Evolutionary conservation across 768 basidiomycete genomes (phyloP), one percentile per base, ranked within the genome.

Genomic region (Leucosporidium yakuticum): DNA sequence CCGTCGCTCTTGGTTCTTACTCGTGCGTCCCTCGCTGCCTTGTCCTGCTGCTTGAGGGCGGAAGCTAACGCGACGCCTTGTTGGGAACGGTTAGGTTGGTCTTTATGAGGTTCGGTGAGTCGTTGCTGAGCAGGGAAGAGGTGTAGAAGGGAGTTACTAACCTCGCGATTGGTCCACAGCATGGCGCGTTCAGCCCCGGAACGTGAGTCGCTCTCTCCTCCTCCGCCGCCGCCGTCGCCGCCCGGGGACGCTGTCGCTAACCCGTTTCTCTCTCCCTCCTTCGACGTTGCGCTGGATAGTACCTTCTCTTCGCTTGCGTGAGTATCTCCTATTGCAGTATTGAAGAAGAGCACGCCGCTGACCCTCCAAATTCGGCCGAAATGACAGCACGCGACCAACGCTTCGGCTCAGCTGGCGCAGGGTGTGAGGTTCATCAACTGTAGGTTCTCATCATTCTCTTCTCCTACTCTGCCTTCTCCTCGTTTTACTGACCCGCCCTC

Each of bases 121-220:
- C 50, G 50, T 29, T 14, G 59, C 19, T 74, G 66, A 73, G 49
- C 14, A 76, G 12, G 19, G 32, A 32, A 19, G 31, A 9, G 32
- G 11, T 51, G 50, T 19, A 25, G n/a, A 25, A 50, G 21, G 32
- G 4, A 47, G 62, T 67, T 48, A 4, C 36, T 49, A 47, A 56
- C 39, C 25, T 32, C 20, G 9, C 4, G 20, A 19, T 36, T 2
- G 23, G 19, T 8, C 57, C 20, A 19, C 72, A 93, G 94, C 94
- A 64, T 97, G 94, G 94, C 85, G 85, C 69, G 94, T 98, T 51
- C 87, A 93, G 73, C 95, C 95, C 12, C 87, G 95, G 73, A 98
- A 98, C 79, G 91, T 91, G 62, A 67, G 85, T 32, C 32, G 21
- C 7, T 11, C 23, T 21, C 15, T n/a, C 25, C 2, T n/a, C 51